Conservation (phyloP, 2,329 filamentous ascomycete genomes). For the Zymoseptoria brevis region DNA sequence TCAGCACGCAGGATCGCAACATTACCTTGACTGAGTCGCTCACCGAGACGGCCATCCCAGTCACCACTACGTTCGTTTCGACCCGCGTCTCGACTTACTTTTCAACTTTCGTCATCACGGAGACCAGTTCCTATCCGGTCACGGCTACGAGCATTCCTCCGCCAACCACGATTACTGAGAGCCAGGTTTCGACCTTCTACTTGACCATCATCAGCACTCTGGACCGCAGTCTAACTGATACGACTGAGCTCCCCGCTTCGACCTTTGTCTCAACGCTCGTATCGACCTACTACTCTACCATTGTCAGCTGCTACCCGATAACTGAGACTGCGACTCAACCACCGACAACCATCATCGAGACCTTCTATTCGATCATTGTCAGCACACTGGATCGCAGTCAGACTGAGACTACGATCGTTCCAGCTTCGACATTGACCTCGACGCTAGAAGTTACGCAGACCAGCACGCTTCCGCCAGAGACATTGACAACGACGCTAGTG, state of each 20-base stretch:
- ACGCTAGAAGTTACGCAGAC: not conserved
- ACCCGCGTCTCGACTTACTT: not conserved
- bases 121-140: not conserved
- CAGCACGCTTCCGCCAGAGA: not conserved
- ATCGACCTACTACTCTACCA: not conserved
- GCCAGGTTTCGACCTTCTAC: not conserved
- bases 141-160: not conserved
- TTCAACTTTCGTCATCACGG: not conserved
- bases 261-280: not conserved
- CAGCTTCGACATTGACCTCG: not conserved
- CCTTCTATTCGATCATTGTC: not conserved
- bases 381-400: not conserved
- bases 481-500: not conserved
- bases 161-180: not conserved
- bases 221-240: not conserved
- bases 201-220: not conserved
- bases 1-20: not conserved
- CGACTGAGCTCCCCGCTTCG: not conserved
- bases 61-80: not conserved
- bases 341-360: not conserved
- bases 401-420: not conserved
- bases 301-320: not conserved
- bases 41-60: not conserved
- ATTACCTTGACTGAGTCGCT: not conserved
- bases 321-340: not conserved